A percentile compares a stretch with the other conserved stretches of the same genome.
These are phyloP conservation scores for Fomitopsis pinicola DNA, from an alignment of 1,284 basidiomycete species.

Conservation along the genomic window DNA sequence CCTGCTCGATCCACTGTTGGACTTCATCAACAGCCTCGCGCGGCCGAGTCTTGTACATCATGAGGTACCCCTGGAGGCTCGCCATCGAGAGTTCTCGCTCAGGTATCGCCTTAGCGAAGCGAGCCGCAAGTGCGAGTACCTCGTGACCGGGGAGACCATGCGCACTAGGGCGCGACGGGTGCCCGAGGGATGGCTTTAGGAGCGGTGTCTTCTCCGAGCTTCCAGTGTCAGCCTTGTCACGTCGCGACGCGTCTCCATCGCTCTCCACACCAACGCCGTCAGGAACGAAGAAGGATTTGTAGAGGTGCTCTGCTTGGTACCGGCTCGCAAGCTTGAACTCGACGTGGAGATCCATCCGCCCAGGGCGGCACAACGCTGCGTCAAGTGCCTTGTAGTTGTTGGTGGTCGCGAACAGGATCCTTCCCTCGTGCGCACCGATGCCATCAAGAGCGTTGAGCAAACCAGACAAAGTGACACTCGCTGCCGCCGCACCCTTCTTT, in stretches of 20 bases:
- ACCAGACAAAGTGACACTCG: slow-evolving; percentile 56
- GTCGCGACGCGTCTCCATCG: too few relatives aligned
- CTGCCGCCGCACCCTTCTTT: neutral
- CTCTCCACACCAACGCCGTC: neutral
- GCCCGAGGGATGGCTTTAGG: too few relatives aligned
- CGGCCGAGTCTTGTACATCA: slow-evolving; percentile 65
- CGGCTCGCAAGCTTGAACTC: slow-evolving; percentile 67
- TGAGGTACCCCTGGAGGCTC: slow-evolving; percentile 68
- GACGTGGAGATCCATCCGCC: slow-evolving; percentile 73
- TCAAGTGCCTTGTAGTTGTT: slow-evolving; percentile 68
- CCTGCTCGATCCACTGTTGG: slow-evolving; percentile 23
- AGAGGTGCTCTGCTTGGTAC: slow-evolving; percentile 61
- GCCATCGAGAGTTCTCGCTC: slow-evolving; percentile 70
- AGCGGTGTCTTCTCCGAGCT: too few relatives aligned
- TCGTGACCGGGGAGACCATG: neutral
- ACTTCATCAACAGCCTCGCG: slow-evolving; percentile 44
- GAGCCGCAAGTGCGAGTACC: slow-evolving; percentile 40
- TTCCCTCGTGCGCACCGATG: slow-evolving; percentile 71
- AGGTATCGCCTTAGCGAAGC: slow-evolving; percentile 58
- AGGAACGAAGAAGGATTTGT: slow-evolving; percentile 48
- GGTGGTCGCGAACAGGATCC: slow-evolving; percentile 74
- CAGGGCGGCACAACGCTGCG: slow-evolving; percentile 68
- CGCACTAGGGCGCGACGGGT: too few relatives aligned
- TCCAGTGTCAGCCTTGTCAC: too few relatives aligned
- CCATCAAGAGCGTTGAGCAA: slow-evolving; percentile 75